Base-by-base conservation (phyloP, 441 rosid species). In the Erodium moschatum region DNA sequence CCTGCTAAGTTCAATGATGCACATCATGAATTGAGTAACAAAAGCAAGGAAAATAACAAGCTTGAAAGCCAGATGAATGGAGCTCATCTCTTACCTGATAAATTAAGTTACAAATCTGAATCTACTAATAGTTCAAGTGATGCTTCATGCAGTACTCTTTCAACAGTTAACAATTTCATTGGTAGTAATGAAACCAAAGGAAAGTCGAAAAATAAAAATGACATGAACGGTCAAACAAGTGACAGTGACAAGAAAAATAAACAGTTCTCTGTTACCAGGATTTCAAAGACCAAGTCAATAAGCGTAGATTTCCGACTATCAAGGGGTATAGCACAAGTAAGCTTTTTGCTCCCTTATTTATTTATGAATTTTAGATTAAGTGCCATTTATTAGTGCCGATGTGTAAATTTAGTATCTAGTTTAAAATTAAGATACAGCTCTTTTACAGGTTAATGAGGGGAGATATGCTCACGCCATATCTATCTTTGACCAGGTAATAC, bases 261-360 rank as follows among this genome's bases (percentile, higher is more conserved):
- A 73, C 87, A 87, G 74, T 81, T 82, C 70, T 80, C 82, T 81
- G 85, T 85, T 44, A 79, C 94, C 67, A 87, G 78, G 81, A 75
- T 87, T 73, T 85, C 97, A 67, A 91, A 85, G 81, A 77, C 79
- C 68, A 85, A 87, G 72, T 88, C 99, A 38, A 89, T 91, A 74
- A 94, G 89, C 70, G 89, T 94, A 71, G 97, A 91, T 83, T 87
- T 94, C 66, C 89, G 99, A 66, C 84, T 91, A 54, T 94, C 99
- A 73, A 86, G 95, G 84, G 99, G 99, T 74, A 94, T 91, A 79
- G 94, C 97, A 18, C 97, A 91, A 94, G 99, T 90, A 78, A 48
- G 67, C 2, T 62, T 68, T 42, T 35, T 5, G 20, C 69, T 66
- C 52, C 54, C 58, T 72, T 69, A 8, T 29, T 68, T 4, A 63